These are phyloP conservation scores for Umbelopsis ramanniana DNA, from an alignment of 192 early-diverging fungal genomes.

Conservation along the genomic window DNA sequence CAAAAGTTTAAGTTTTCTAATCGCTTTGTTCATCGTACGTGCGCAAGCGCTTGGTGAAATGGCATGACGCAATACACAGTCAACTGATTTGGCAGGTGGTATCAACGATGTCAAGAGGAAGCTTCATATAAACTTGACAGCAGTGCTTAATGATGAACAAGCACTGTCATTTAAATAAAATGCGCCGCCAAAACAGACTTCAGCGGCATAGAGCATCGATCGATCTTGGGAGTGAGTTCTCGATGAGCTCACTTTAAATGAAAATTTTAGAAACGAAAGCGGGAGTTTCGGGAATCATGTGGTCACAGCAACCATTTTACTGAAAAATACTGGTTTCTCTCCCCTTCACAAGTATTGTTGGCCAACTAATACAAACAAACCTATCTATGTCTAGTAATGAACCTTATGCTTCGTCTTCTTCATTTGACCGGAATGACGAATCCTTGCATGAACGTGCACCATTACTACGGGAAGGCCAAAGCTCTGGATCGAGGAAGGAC, in stretches of 20 bases:
- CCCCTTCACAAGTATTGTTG: neutral
- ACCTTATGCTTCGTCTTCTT: constrained; percentile 11
- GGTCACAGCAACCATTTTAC: neutral
- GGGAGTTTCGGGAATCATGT: neutral
- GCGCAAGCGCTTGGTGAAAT: neutral
- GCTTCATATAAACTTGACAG: neutral
- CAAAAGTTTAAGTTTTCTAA: no score
- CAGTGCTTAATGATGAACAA: no score
- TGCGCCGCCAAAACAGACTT: no score
- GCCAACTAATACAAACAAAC: neutral
- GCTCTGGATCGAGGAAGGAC: constrained; percentile 10
- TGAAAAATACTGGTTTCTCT: neutral
- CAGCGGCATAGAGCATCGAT: no score
- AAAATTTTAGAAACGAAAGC: neutral
- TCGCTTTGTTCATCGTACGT: neutral
- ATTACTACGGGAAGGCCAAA: neutral
- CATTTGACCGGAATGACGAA: neutral
- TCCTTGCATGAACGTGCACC: constrained; percentile 9
- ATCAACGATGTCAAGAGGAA: neutral
- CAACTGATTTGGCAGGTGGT: constrained; percentile 3
- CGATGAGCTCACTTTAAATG: no score
- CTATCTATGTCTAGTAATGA: constrained; percentile 14
- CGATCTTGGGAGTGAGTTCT: no score
- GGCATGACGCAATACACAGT: neutral
- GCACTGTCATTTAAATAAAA: no score